Conservation (phyloP, 768 basidiomycete species). For the Pisolithus albus region DNA sequence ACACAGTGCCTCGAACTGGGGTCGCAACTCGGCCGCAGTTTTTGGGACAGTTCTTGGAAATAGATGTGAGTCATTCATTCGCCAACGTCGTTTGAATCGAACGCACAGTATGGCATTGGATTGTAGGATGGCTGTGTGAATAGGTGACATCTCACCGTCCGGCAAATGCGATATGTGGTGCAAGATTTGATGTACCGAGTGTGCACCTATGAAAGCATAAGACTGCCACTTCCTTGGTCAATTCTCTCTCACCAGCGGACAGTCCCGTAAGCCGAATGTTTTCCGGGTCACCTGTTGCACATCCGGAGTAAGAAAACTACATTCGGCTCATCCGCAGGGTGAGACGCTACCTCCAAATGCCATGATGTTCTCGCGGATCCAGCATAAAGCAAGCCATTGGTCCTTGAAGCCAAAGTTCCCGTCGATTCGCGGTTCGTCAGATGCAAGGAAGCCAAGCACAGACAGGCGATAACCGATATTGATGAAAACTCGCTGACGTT, state of each 20-base stretch:
- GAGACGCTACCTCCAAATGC: slow-evolving; percentile 54
- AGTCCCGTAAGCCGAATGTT: slow-evolving; percentile 60
- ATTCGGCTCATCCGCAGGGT: not conserved
- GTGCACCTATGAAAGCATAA: slow-evolving; percentile 42
- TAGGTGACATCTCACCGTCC: slow-evolving; percentile 49
- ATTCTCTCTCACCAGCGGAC: slow-evolving; percentile 50
- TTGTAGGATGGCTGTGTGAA: slow-evolving; percentile 58
- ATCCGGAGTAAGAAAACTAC: not conserved
- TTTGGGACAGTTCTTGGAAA: slow-evolving; percentile 48
- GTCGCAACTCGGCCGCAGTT: slow-evolving; percentile 48
- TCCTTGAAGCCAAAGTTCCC: slow-evolving; percentile 86
- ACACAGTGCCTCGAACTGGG: slow-evolving; percentile 62
- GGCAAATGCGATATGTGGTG: slow-evolving; percentile 64
- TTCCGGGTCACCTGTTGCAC: slow-evolving; percentile 44
- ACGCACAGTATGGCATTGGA: slow-evolving; percentile 70
- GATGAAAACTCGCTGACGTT: slow-evolving; percentile 64
- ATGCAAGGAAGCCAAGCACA: slow-evolving; percentile 70
- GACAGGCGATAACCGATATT: slow-evolving; percentile 75
- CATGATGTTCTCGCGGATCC: slow-evolving; percentile 62
- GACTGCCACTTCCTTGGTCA: not conserved
- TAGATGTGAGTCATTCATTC: not conserved
- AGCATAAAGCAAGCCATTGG: slow-evolving; percentile 70
- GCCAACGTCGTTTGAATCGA: not conserved
- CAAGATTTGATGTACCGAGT: slow-evolving; percentile 69
- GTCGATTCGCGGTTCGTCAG: slow-evolving; percentile 49